Evolutionary conservation across 2,329 filamentous ascomycete genomes (phyloP), one percentile per base, ranked within the genome.

Genomic region (Stagonosporopsis vannaccii): DNA sequence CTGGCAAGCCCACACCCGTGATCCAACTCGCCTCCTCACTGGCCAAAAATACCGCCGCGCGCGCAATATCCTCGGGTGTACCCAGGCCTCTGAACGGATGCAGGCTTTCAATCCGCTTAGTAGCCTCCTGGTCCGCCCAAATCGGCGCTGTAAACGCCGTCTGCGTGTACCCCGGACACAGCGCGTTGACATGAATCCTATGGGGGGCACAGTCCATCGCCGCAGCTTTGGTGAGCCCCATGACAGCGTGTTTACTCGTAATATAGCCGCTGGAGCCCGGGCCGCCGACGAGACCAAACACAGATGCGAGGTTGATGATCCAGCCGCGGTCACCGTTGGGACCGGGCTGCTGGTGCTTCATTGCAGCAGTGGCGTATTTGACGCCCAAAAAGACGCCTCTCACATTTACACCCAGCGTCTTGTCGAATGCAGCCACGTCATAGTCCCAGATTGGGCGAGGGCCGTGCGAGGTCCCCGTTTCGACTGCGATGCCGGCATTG

Each of bases 251-350:
- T 58, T 85, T 85, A 0, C 78, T 80, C 0, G 82, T 76, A 11
- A 74, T 72, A 45, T 85, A 85, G 2, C 65, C 7, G 49, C 60
- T 66, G 6, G 50, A 53, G 7, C 22, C 13, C 2, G 40, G 13
- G 0, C 51, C 52, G 26, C 56, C 47, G 17, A 44, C 44, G 9
- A 51, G 39, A 12, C 45, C 50, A 26, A 51, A 84, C 61, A 85
- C 80, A 51, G 78, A 82, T 0, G 82, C 75, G 2, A 84, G 71
- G 63, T 87, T 87, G 56, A 86, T 75, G 61, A 87, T 86, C 62
- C 76, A 75, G 3, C 84, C 84, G 28, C 83, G 70, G 50, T 75
- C 70, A 12, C 69, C 69, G 25, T 39, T 63, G 19, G 60, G 22
- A 4, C 73, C 67, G 0, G 73, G 75, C 0, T 78, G 70, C 58